Percentiles rank a stretch among this genome's conserved stretches.
These are phyloP conservation scores for Cocos nucifera DNA, from an alignment of 176 grass and related monocot species.

Conservation along the genomic window DNA sequence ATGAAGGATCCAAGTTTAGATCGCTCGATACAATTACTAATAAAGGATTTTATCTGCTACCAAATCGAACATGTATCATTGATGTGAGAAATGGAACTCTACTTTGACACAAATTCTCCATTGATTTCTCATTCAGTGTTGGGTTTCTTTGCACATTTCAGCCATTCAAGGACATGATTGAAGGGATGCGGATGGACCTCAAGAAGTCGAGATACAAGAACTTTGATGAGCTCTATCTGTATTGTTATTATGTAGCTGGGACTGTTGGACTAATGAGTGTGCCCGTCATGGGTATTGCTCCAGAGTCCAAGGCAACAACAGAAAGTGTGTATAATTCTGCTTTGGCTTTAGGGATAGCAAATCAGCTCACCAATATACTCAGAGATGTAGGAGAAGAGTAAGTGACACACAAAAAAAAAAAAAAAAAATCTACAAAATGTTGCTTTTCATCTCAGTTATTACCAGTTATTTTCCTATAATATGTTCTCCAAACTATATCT, in stretches of 20 bases:
- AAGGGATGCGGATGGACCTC: slow-evolving; percentile 91
- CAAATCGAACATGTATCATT: too few species aligned
- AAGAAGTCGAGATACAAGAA: slow-evolving; percentile 54
- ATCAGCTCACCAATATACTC: slow-evolving; percentile 96
- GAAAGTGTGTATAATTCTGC: slow-evolving; percentile 60
- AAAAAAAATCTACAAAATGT: too few species aligned
- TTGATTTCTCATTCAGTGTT: neutral
- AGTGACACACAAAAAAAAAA: slow-evolving; percentile 11
- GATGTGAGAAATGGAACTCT: too few species aligned
- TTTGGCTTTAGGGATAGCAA: slow-evolving; percentile 71
- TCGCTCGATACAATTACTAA: too few species aligned
- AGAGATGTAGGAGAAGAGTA: slow-evolving; percentile 90
- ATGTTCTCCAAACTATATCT: too few species aligned
- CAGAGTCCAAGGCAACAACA: slow-evolving; percentile 33
- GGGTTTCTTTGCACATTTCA: slow-evolving; percentile 16
- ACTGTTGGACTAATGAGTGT: slow-evolving; percentile 87
- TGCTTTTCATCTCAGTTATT: too few species aligned
- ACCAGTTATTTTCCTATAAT: too few species aligned
- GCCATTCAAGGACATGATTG: slow-evolving; percentile 95
- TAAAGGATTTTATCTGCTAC: too few species aligned
- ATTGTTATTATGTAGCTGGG: slow-evolving; percentile 93
- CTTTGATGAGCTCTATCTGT: slow-evolving; percentile 91
- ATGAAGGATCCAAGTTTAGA: too few species aligned
- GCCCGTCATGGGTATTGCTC: slow-evolving; percentile 82
- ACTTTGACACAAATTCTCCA: too few species aligned